These are phyloP conservation scores for Neonectria sp. DNA, from an alignment of 2,329 filamentous ascomycete genomes.

Conservation along the genomic window DNA sequence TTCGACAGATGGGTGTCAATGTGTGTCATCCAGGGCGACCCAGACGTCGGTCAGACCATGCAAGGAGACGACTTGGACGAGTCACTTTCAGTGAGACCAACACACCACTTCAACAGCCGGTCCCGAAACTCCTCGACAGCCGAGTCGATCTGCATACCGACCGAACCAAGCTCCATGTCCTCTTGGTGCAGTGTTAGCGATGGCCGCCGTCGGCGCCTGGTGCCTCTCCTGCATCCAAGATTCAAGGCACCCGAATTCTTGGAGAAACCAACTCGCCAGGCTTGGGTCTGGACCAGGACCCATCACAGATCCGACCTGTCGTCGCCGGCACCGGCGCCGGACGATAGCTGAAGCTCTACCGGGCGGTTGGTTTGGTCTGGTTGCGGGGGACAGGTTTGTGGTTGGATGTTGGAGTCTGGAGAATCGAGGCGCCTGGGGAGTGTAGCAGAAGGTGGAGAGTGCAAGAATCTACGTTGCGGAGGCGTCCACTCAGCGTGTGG, in stretches of 20 bases:
- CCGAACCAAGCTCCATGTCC: too few species aligned
- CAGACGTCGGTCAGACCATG: neutral
- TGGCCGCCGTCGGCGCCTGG: neutral
- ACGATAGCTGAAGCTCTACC: constrained; percentile 2
- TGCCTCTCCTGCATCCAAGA: neutral
- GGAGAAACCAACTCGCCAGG: constrained; percentile 6
- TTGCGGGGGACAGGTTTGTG: constrained; percentile 22
- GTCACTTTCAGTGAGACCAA: neutral
- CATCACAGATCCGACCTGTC: constrained; percentile 1
- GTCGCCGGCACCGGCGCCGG: constrained; percentile 30
- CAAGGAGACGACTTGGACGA: neutral
- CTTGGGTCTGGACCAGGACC: neutral
- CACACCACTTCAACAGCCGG: neutral
- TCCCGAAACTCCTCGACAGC: neutral
- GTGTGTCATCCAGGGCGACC: neutral
- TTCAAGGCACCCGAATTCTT: constrained; percentile 11
- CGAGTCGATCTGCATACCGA: neutral
- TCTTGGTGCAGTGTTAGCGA: neutral
- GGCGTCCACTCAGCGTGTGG: constrained; percentile 22
- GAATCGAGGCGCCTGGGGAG: constrained; percentile 34
- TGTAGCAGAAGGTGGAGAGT: constrained; percentile 14
- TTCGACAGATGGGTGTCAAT: neutral
- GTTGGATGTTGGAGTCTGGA: constrained; percentile 31
- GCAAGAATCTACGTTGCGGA: constrained; percentile 10
- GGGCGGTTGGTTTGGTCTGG: neutral